Evolutionary conservation across 345 rosid genomes (phyloP).

Genomic region (Clausena lansium): DNA sequence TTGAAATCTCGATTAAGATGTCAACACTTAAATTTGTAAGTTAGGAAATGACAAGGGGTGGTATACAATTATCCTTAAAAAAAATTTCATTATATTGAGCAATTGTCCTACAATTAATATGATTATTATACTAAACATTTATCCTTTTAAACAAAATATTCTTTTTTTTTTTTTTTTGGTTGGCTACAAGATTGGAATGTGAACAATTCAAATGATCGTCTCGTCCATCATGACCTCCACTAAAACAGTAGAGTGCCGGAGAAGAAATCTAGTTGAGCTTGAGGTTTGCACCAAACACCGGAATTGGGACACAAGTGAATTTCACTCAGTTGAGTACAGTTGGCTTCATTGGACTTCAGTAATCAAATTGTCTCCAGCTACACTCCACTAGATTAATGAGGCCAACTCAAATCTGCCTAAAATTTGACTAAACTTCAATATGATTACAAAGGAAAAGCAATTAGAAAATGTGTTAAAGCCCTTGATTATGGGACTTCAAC

Average conservation of each 20-base stretch:
- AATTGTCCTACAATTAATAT: too few species aligned
- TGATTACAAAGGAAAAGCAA: too few species aligned
- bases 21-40: too few species aligned
- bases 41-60: too few species aligned
- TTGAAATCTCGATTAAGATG: too few species aligned
- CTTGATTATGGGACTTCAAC: background rate
- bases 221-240: background rate
- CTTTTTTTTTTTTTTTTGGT: too few species aligned
- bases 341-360: background rate
- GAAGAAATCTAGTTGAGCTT: background rate
- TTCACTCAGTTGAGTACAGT: background rate
- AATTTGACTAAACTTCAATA: background rate
- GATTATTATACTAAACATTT: too few species aligned
- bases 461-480: background rate
- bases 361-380: background rate
- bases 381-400: background rate
- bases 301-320: background rate
- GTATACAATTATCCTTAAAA: too few species aligned
- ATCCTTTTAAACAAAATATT: too few species aligned
- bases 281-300: background rate
- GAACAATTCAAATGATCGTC: background rate
- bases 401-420: background rate
- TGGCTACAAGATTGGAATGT: too few species aligned
- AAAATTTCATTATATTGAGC: too few species aligned
- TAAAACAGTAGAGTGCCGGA: background rate